These are phyloP conservation scores for Herpotrichia juniperi DNA, from an alignment of 2,329 filamentous ascomycete genomes.

Conservation along the genomic window DNA sequence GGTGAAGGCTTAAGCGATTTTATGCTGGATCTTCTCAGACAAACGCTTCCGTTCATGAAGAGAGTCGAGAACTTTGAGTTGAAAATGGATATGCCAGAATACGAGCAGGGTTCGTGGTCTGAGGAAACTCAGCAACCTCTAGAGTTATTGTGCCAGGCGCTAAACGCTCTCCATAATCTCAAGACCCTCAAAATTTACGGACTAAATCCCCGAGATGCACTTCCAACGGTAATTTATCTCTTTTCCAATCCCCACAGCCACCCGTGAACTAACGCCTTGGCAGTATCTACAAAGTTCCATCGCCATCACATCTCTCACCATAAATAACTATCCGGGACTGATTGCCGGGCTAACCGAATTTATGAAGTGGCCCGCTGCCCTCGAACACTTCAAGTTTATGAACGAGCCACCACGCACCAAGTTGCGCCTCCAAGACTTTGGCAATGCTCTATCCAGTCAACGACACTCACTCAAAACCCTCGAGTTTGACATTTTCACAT, in stretches of 20 bases:
- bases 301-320: background rate
- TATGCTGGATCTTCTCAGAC: background rate
- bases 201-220: background rate
- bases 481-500: background rate
- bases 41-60: background rate
- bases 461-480: background rate
- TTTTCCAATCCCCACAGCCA: background rate
- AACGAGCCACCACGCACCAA: background rate
- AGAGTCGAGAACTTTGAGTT: background rate
- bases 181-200: background rate
- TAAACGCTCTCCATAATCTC: background rate
- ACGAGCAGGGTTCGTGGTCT: background rate
- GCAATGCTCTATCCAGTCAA: background rate
- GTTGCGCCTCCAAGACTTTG: background rate
- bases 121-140: background rate
- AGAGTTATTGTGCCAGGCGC: background rate
- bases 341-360: background rate
- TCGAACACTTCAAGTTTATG: background rate
- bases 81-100: too few species aligned
- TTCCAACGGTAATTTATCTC: background rate
- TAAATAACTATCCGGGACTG: background rate
- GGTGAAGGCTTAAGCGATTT: background rate
- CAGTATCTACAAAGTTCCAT: background rate
- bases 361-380: background rate
- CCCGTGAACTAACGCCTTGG: background rate